Conservation (phyloP, 208 protist species). For the Crithidia mellificae region DNA sequence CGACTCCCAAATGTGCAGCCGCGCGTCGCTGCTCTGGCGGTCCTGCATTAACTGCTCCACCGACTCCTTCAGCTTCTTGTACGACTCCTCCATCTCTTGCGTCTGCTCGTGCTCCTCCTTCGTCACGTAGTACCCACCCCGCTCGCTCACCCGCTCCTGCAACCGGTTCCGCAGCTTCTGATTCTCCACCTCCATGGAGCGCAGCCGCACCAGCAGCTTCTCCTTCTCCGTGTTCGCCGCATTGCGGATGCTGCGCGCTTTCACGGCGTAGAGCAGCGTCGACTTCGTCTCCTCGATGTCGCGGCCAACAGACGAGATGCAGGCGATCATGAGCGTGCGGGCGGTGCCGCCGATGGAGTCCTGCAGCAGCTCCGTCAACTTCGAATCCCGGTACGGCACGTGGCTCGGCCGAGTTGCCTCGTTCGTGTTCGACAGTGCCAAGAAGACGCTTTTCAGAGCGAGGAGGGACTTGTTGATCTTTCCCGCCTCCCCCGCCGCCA, state of each 20-base stretch:
- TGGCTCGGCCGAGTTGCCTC: constrained; percentile 54
- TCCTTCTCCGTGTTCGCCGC: constrained; percentile 73
- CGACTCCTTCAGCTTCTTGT: constrained; percentile 25
- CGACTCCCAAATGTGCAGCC: constrained; percentile 78
- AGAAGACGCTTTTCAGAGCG: constrained; percentile 87
- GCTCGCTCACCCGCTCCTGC: constrained; percentile 30
- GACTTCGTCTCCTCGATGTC: constrained; percentile 80
- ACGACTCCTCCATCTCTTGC: constrained; percentile 23
- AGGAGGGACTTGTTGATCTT: constrained; percentile 93
- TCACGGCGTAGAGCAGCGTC: constrained; percentile 80
- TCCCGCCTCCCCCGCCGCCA: constrained; percentile 85
- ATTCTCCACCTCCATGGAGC: constrained; percentile 64
- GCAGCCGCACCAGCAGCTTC: constrained; percentile 58
- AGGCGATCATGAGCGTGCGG: constrained; percentile 91
- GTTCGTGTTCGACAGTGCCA: constrained; percentile 84
- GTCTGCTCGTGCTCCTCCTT: constrained; percentile 82
- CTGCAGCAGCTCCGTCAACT: constrained; percentile 94
- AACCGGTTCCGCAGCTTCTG: constrained; percentile 50
- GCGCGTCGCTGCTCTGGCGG: constrained; percentile 63
- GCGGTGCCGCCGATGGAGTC: constrained; percentile 96
- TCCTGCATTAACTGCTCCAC: constrained; percentile 70
- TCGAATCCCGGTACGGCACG: constrained; percentile 94
- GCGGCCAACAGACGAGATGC: constrained; percentile 68
- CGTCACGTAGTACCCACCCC: constrained; percentile 39
- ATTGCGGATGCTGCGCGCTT: constrained; percentile 63